Conservation (phyloP, 345 rosid species). For the Conringia planisiliqua region DNA sequence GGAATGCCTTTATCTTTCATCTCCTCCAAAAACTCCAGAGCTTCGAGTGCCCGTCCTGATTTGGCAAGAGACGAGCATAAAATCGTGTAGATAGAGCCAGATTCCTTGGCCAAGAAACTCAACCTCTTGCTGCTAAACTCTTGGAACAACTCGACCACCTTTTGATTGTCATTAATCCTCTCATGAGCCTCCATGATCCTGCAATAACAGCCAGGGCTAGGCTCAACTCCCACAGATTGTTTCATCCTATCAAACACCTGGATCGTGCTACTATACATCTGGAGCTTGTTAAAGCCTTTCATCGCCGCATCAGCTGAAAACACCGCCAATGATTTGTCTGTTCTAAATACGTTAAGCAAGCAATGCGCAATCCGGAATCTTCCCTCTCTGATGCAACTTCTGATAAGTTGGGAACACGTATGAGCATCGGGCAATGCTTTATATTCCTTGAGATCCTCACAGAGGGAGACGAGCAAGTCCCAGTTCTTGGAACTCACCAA, state of each 20-base stretch:
- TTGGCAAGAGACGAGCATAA: conserved; percentile 56
- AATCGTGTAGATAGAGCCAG: conserved; percentile 39
- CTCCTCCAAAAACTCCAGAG: conserved; percentile 52
- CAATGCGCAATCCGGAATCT: conserved; percentile 48
- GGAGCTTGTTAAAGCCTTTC: conserved; percentile 74
- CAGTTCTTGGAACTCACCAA: conserved; percentile 54
- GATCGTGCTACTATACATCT: conserved; percentile 71
- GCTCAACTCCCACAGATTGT: conserved; percentile 36
- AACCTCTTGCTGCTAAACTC: conserved; percentile 47
- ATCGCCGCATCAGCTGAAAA: conserved; percentile 62
- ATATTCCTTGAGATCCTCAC: conserved; percentile 49
- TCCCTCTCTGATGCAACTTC: conserved; percentile 51
- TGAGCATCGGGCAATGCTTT: conserved; percentile 53
- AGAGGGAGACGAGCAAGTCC: conserved; percentile 50
- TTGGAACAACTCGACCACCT: conserved; percentile 54
- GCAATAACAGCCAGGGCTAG: conserved; percentile 55
- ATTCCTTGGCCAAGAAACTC: conserved; percentile 33
- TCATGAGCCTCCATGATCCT: conserved; percentile 66
- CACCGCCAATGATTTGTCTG: conserved; percentile 37
- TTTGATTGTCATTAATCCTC: conserved; percentile 43
- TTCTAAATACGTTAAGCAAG: conserved; percentile 48
- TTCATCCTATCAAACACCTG: conserved; percentile 47
- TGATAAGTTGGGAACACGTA: conserved; percentile 57
- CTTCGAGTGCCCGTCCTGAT: conserved; percentile 62
- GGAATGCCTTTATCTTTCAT: conserved; percentile 50